Evolutionary conservation across 139 green algal genomes (phyloP).

Genomic region (Choricystis sp.): DNA sequence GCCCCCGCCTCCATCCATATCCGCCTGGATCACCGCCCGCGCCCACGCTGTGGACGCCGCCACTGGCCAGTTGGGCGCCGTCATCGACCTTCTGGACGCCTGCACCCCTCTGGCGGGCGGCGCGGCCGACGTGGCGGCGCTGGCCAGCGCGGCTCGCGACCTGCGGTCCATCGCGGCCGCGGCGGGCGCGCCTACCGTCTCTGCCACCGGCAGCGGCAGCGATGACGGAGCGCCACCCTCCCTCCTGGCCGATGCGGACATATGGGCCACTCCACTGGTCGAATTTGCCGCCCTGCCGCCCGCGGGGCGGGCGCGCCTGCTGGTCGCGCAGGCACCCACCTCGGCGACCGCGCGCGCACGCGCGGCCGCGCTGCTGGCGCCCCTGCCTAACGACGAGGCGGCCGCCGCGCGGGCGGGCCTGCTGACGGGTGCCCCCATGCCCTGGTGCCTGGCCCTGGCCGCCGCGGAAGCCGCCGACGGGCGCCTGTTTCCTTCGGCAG

Average conservation of each 20-base stretch:
- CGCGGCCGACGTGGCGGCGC: slow-evolving; percentile 3
- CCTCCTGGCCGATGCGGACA: no score
- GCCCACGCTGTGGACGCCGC: slow-evolving; percentile 5
- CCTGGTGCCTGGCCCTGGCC: background rate
- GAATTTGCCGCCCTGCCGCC: background rate
- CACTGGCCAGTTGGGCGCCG: slow-evolving; percentile 10
- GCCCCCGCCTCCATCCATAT: slow-evolving; percentile 6
- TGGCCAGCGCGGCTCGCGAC: slow-evolving; percentile 3
- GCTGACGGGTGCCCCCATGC: background rate
- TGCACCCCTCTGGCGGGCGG: slow-evolving; percentile 6
- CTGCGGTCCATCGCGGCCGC: background rate
- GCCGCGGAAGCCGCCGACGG: background rate
- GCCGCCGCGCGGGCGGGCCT: background rate
- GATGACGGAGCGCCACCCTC: no score
- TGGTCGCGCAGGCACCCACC: background rate
- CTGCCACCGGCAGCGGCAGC: no score
- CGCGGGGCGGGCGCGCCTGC: background rate
- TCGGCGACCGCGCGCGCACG: no score
- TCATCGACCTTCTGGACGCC: slow-evolving; percentile 3
- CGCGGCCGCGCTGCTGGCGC: background rate
- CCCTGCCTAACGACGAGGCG: background rate
- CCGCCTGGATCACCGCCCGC: slow-evolving; percentile 6
- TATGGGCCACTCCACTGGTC: background rate
- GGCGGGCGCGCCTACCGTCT: no score
- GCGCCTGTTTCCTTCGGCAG: background rate